A percentile compares a stretch with the other conserved stretches of the same genome.
Conservation (phyloP, 106 monocot genomes). For the Phalaenopsis aphrodite region DNA sequence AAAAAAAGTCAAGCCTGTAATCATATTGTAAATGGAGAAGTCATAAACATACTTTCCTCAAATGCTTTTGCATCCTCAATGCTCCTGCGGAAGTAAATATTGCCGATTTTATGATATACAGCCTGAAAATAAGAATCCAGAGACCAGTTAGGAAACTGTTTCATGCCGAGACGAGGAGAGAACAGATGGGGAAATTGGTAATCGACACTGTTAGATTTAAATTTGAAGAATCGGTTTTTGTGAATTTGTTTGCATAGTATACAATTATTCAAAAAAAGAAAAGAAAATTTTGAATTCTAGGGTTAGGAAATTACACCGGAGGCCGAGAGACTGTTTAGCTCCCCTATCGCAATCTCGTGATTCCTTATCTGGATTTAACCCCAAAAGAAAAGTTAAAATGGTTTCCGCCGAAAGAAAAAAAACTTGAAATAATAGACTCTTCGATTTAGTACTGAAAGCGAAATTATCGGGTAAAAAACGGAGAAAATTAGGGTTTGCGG, state of each 20-base stretch:
- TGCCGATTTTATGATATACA: constrained; percentile 39
- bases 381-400: not conserved
- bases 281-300: not conserved
- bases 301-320: not conserved
- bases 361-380: constrained; percentile 2
- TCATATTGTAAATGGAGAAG: not conserved
- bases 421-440: not conserved
- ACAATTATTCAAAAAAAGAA: not conserved
- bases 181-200: too few species aligned
- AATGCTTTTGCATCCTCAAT: constrained; percentile 23
- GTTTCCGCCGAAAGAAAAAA: not conserved
- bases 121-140: constrained; percentile 15
- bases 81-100: constrained; percentile 36
- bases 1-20: not conserved
- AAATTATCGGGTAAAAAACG: not conserved
- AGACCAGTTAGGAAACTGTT: too few species aligned
- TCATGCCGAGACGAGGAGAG: too few species aligned
- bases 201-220: too few species aligned
- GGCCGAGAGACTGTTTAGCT: constrained; percentile 1
- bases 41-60: constrained; percentile 29
- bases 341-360: constrained; percentile 9
- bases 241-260: not conserved
- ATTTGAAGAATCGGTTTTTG: not conserved
- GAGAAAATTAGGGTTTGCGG: too few species aligned
- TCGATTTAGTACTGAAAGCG: not conserved